A percentile compares a stretch with the other conserved stretches of the same genome.
Evolutionary conservation across 495 filamentous ascomycete genomes (phyloP).

Genomic region (Trichoderma asperelloides): DNA sequence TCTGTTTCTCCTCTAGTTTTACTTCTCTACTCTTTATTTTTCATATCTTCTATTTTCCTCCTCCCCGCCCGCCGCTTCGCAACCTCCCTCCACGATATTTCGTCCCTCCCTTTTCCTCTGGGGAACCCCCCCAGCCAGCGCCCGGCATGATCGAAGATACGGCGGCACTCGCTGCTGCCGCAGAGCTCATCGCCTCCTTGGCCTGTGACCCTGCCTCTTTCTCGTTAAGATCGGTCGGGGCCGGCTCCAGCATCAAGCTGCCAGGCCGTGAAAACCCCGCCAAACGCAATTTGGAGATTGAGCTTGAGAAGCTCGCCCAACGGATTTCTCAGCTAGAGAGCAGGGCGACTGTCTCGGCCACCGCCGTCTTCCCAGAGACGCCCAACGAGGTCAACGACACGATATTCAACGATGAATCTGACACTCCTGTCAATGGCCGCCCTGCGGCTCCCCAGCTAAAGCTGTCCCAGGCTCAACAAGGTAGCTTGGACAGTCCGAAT

Average conservation of each 20-base stretch:
- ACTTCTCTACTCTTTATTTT: not conserved
- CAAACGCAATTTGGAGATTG: conserved; percentile 61
- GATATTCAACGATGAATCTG: conserved; percentile 41
- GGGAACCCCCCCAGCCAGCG: not conserved
- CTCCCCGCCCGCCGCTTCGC: conserved; percentile 2
- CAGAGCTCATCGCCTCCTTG: conserved; percentile 54
- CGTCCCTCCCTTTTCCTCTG: not conserved
- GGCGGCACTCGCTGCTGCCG: conserved; percentile 52
- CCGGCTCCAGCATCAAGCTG: conserved; percentile 37
- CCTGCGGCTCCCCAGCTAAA: conserved; percentile 12
- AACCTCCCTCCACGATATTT: conserved; percentile 3
- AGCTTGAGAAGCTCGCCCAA: conserved; percentile 58
- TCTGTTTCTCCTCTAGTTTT: not conserved
- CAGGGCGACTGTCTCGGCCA: conserved; percentile 46
- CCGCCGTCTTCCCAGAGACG: conserved; percentile 46
- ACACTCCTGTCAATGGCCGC: conserved; percentile 17
- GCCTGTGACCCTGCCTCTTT: conserved; percentile 37
- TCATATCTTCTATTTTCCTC: not conserved
- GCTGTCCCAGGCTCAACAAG: conserved; percentile 16
- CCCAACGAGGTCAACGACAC: conserved; percentile 48
- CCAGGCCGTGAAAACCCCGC: conserved; percentile 55
- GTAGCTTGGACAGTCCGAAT: conserved; percentile 21
- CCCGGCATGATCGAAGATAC: conserved; percentile 43
- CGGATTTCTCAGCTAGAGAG: conserved; percentile 62
- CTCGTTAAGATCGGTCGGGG: conserved; percentile 19